These are phyloP conservation scores for Coleophoma crateriformis DNA, from an alignment of 2,329 filamentous ascomycete genomes.

Conservation along the genomic window DNA sequence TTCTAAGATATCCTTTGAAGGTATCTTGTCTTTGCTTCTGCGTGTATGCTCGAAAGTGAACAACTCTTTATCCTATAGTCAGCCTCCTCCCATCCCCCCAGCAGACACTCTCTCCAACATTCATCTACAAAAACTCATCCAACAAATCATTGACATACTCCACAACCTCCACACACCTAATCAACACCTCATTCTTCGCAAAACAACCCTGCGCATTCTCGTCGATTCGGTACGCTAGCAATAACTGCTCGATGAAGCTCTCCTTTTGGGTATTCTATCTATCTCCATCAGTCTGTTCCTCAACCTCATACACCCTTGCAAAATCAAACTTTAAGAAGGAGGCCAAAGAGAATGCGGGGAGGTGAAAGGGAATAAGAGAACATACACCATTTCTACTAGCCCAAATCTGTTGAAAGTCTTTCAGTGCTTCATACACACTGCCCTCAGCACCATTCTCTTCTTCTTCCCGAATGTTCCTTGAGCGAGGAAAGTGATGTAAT, in stretches of 20 bases:
- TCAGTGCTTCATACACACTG: conserved; percentile 15
- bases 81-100: too few species aligned
- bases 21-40: too few species aligned
- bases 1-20: too few species aligned
- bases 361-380: conserved; percentile 2
- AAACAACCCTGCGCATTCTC: conserved; percentile 16
- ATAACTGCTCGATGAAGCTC: conserved; percentile 28
- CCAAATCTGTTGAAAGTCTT: conserved; percentile 25
- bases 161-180: conserved; percentile 26
- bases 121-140: conserved; percentile 16
- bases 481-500: neutral
- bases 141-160: conserved; percentile 28
- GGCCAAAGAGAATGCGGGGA: neutral
- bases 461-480: conserved; percentile 13
- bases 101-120: too few species aligned
- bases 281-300: neutral
- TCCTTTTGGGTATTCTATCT: conserved; percentile 23
- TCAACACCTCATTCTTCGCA: conserved; percentile 24
- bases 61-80: too few species aligned
- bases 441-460: conserved; percentile 10
- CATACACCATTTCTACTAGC: conserved; percentile 23
- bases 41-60: too few species aligned
- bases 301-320: too few species aligned
- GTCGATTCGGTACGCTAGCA: conserved; percentile 14
- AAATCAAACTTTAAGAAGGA: neutral